Percentiles rank a stretch among this genome's conserved stretches.
phyloP scores from a whole-genome alignment of 768 basidiomycete species.

The Paxillus involutus region DNA sequence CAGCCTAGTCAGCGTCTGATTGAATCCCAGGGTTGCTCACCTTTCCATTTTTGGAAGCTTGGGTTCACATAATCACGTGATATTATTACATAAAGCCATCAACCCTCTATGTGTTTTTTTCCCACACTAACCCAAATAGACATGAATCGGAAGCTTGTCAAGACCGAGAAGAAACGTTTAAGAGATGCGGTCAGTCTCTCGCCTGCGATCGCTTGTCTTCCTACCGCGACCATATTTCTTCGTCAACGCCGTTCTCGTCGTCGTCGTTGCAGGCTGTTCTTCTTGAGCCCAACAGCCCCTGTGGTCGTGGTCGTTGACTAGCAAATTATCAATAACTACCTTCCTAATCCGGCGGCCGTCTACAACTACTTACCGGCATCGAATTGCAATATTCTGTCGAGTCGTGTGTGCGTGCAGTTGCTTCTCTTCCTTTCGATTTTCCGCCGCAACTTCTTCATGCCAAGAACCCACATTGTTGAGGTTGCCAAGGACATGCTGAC shows the following conservation, averaged over 20 bases:
- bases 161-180: constrained; percentile 6
- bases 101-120: background rate
- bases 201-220: constrained; percentile 1
- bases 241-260: background rate
- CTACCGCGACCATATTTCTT: constrained; percentile 7
- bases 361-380: background rate
- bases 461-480: no score
- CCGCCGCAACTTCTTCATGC: background rate
- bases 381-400: background rate
- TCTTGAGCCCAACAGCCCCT: background rate
- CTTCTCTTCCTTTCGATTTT: background rate
- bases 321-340: constrained; percentile 5
- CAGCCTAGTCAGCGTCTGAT: background rate
- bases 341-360: constrained; percentile 9
- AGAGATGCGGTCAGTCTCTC: constrained; percentile 2
- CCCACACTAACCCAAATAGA: constrained; percentile 11
- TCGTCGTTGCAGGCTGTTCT: background rate
- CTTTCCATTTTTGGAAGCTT: background rate
- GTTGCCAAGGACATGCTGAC: background rate
- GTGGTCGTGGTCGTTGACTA: background rate
- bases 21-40: background rate
- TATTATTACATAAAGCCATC: no score
- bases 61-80: background rate
- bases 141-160: constrained; percentile 6
- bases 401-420: background rate